Evolutionary conservation across 192 early-diverging fungal species (phyloP), one percentile per base, ranked within the genome.

Genomic region (Coemansia sp.): DNA sequence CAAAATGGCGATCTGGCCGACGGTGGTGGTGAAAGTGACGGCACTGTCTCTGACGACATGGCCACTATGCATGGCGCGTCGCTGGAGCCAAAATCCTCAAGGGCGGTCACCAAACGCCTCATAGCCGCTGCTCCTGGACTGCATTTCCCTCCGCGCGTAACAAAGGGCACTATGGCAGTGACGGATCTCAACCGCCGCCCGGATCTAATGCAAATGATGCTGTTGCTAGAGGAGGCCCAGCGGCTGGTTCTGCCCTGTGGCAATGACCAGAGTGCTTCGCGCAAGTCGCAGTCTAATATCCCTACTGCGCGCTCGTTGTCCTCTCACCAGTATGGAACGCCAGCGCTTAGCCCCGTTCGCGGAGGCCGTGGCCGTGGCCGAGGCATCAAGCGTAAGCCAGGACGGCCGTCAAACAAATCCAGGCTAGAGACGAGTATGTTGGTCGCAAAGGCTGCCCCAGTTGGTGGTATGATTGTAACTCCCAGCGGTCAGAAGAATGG

Each of bases 191-290:
- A 70, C 61, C 68, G 47, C 5, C 76, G 81, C 43, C 81, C 75
- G 0, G 76, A 83, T 12, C 72, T 83, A 57, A 69, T 76, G n/a
- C 81, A 74, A 34, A 75, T 83, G 76, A 69, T 83, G 5, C 43
- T 83, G 66, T 47, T 83, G 70, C 81, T 83, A 20, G 76, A 83
- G 52, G 76, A 78, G 65, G 75, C 81, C 34, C 81, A 83, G 47
- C 70, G 81, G 15, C 67, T 78, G 22, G 81, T 83, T 22, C 60
- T 83, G 50, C 64, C 57, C 16, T 16, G 31, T 8, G 57, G 57
- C 29, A 13, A 22, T 8, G 38, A 20, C 18, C 62, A 22, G 18
- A 15, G 62, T 20, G 40, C 38, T 5, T 63, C 57, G 31, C 3
- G 55, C 27, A 31, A 31, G 15, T 15, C 31, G 2, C 29, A 33